These are phyloP conservation scores for Silene conica DNA, from an alignment of 148 eudicot species.

Conservation along the genomic window DNA sequence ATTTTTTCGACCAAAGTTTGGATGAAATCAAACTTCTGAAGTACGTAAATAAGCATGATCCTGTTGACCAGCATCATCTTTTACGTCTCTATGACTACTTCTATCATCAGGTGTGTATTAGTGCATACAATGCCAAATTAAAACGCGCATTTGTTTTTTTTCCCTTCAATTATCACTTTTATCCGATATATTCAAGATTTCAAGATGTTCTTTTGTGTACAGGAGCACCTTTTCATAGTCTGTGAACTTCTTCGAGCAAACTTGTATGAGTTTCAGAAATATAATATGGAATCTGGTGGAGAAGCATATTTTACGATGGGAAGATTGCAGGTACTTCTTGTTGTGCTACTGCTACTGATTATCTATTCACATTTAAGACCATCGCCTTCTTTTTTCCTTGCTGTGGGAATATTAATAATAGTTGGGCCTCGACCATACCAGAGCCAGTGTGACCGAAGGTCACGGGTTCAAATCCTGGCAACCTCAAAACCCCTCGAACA, in stretches of 20 bases:
- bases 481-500: too few relatives aligned
- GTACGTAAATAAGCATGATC: constrained; percentile 94
- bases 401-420: too few relatives aligned
- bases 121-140: constrained; percentile 4
- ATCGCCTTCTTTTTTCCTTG: too few relatives aligned
- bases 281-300: constrained; percentile 76
- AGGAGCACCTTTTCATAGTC: constrained; percentile 98
- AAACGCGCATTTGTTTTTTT: background rate
- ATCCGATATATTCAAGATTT: background rate
- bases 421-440: too few relatives aligned
- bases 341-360: background rate
- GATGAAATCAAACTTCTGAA: constrained; percentile 96
- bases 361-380: too few relatives aligned
- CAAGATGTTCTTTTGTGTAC: constrained; percentile 11
- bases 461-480: too few relatives aligned
- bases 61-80: constrained; percentile 69
- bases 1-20: constrained; percentile 95
- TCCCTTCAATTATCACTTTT: too few relatives aligned
- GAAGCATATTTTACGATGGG: constrained; percentile 81
- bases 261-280: constrained; percentile 91
- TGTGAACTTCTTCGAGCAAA: constrained; percentile 93
- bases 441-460: too few relatives aligned
- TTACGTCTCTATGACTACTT: constrained; percentile 95
- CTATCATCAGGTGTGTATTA: constrained; percentile 59
- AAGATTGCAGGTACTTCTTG: constrained; percentile 60